Conservation (phyloP, 129 eudicot genomes). For the Helianthus tuberosus region DNA sequence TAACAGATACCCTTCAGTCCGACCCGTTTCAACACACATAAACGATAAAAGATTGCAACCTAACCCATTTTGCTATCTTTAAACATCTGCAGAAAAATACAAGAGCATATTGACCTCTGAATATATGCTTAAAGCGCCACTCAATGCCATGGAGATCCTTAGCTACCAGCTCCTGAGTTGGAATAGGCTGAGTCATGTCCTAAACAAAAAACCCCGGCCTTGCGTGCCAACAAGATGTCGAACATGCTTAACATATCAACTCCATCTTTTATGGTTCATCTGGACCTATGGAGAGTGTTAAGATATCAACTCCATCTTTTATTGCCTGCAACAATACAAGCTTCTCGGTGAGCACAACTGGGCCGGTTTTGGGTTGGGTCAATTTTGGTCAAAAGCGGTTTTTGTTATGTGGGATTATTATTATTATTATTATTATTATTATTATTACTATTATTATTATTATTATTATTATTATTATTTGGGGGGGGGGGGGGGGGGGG, state of each 20-base stretch:
- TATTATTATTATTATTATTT: too few species aligned
- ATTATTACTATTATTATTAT: too few species aligned
- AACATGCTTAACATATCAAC: conserved; percentile 75
- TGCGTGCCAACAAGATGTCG: conserved; percentile 77
- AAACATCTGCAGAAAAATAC: background rate
- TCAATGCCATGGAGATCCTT: too few species aligned
- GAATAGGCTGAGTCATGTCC: conserved; percentile 85
- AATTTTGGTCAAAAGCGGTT: too few species aligned
- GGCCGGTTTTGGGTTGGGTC: background rate
- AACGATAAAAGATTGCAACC: too few species aligned
- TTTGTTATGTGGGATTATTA: background rate
- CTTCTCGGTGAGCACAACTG: conserved; percentile 1
- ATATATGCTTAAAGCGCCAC: too few species aligned
- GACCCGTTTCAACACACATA: too few species aligned
- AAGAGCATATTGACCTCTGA: conserved; percentile 57
- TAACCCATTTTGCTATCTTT: background rate
- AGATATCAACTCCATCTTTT: conserved; percentile 84
- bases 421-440: too few species aligned
- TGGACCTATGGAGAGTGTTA: conserved; percentile 81
- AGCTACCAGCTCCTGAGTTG: conserved; percentile 89
- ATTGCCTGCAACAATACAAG: conserved; percentile 58
- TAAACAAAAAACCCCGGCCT: conserved; percentile 70
- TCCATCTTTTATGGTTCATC: conserved; percentile 92
- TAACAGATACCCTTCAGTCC: too few species aligned
- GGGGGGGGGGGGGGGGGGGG: too few species aligned